Percentiles rank a stretch among this genome's conserved stretches.
phyloP scores from a whole-genome alignment of 2,329 filamentous ascomycete genomes.

The Didymella keratinophila region DNA sequence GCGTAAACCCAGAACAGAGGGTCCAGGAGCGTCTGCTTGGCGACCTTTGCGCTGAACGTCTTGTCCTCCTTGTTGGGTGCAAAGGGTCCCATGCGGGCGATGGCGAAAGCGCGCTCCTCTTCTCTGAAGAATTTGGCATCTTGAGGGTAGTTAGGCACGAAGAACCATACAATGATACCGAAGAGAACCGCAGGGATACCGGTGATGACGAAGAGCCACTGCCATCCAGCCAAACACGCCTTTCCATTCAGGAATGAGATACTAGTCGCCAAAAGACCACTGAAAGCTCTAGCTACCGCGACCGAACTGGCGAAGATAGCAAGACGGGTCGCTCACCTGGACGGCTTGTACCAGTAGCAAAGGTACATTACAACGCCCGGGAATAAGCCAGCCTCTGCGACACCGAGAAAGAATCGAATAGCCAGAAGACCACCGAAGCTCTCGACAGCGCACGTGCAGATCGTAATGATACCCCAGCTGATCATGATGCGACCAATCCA shows the following conservation, averaged over 20 bases:
- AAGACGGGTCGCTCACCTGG: conserved; percentile 76
- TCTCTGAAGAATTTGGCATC: conserved; percentile 74
- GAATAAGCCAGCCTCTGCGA: conserved; percentile 73
- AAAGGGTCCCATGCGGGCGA: conserved; percentile 66
- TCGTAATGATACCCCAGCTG: conserved; percentile 72
- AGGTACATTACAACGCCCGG: conserved; percentile 72
- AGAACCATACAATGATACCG: conserved; percentile 72
- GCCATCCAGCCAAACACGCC: conserved; percentile 49
- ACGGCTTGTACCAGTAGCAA: conserved; percentile 80
- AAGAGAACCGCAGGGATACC: conserved; percentile 73
- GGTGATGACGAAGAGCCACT: conserved; percentile 63
- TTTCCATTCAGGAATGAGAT: conserved; percentile 73
- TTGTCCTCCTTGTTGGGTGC: conserved; percentile 51
- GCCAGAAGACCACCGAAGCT: conserved; percentile 64
- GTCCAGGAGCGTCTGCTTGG: conserved; percentile 58
- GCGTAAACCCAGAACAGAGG: conserved; percentile 63
- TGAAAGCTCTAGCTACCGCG: conserved; percentile 77
- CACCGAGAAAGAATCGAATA: conserved; percentile 66
- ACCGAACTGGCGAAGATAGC: conserved; percentile 83
- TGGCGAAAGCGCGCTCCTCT: conserved; percentile 73
- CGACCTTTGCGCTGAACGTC: conserved; percentile 58
- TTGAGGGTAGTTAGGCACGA: conserved; percentile 78
- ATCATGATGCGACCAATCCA: conserved; percentile 69
- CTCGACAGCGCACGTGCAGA: conserved; percentile 69
- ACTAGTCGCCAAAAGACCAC: conserved; percentile 73